Evolutionary conservation across 1,284 basidiomycete species (phyloP).

Genomic region (Schizopora paradoxa): DNA sequence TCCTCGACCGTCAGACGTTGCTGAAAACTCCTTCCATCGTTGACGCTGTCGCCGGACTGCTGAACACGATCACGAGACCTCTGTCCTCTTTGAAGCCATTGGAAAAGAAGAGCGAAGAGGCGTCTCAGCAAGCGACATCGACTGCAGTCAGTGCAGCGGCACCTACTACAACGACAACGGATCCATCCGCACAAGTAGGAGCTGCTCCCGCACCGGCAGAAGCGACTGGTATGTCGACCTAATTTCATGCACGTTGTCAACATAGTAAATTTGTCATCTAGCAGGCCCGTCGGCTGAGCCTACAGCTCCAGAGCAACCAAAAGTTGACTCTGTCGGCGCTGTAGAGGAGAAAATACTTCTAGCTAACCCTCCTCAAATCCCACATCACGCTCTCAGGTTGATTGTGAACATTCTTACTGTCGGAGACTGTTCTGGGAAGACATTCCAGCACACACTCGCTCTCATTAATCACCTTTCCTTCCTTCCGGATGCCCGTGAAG

Average conservation of each 20-base stretch:
- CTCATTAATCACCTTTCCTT: conserved; percentile 87
- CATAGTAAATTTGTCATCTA: background rate
- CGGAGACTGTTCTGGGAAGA: conserved; percentile 91
- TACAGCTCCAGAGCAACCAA: conserved; percentile 26
- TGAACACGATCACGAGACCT: conserved; percentile 84
- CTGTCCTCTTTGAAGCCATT: conserved; percentile 57
- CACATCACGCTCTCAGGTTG: conserved; percentile 73
- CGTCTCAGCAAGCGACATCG: conserved; percentile 1
- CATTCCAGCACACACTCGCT: conserved; percentile 86
- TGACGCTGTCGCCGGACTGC: conserved; percentile 82
- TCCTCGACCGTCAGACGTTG: conserved; percentile 81
- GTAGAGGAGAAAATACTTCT: conserved; percentile 62
- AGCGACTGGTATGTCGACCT: conserved; percentile 12
- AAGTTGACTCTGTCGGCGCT: conserved; percentile 30
- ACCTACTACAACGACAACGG: conserved; percentile 15
- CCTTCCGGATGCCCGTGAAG: conserved; percentile 81
- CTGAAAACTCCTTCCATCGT: conserved; percentile 85
- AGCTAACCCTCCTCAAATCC: conserved; percentile 75
- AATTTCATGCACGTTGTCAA: background rate
- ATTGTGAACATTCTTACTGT: conserved; percentile 92
- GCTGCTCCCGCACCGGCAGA: conserved; percentile 16
- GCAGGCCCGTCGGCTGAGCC: conserved; percentile 10
- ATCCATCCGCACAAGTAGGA: conserved; percentile 17
- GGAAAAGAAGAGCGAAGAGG: conserved; percentile 32
- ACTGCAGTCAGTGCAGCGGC: background rate